Base-by-base conservation (phyloP, 345 rosid genomes). In the Angophora floribunda region DNA sequence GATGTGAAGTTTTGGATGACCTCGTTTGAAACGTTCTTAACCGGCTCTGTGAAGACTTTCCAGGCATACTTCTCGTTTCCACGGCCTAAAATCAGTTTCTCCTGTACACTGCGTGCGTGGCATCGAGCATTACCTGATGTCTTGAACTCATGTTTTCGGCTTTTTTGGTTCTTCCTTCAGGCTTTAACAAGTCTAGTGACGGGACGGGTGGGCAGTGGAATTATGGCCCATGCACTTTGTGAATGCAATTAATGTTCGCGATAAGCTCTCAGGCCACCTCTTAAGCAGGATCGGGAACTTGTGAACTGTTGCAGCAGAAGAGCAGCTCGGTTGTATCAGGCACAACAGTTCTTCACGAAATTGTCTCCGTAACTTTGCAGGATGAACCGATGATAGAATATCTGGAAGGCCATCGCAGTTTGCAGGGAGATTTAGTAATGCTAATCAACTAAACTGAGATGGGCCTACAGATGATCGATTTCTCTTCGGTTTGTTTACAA, bases 321-420 rank as follows among this genome's bases (percentile, higher is more conserved):
- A 16, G 2, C 1, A n/a, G 3, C 14, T 30, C 0, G 16, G 6
- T 1, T 15, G 41, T 65, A 14, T 65, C 3, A 65, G 3, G 3
- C 11, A 65, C 36, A 14, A 65, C 7, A 30, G 3, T 65, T 30
- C 3, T 30, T 65, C 78, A 16, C 32, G 10, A 30, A 65, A 65
- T 4, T 14, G 2, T 65, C 6, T 65, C 5, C 2, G 0, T 7
- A 7, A 65, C 21, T 14, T 65, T 8, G 1, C 1, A 7, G 3
- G 0, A 30, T 6, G 1, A 65, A 7, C 21, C 5, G 0, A 65
- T 8, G 32, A 65, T 7, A 0, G 11, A 4, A 65, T 30, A 32
- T 30, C 5, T 3, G 6, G 41, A 14, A 8, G 16, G 3, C 7
- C 78, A 14, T 65, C 1, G 11, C 1, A 0, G 32, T 65, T 65